phyloP scores from a whole-genome alignment of 306 rosid species.

The Sicyos edulis region DNA sequence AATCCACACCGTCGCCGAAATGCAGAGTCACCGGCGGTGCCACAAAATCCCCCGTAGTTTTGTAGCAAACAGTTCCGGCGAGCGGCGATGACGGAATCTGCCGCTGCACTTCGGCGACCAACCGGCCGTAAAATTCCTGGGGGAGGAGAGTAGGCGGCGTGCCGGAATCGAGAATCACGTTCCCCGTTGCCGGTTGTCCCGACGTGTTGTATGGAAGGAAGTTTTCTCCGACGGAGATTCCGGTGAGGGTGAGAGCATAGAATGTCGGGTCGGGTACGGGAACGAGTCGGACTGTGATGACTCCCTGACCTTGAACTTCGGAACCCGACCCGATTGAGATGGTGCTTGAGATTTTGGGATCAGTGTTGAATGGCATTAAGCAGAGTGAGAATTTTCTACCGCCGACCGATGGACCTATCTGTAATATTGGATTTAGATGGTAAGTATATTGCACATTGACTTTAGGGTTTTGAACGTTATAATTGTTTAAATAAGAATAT shows the following conservation, averaged over 20 bases:
- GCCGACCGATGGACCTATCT: slow-evolving; percentile 22
- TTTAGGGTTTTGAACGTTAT: background rate
- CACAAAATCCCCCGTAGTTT: background rate
- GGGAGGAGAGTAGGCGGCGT: slow-evolving; percentile 29
- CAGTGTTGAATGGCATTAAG: slow-evolving; percentile 22
- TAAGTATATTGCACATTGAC: background rate
- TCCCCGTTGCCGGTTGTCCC: background rate
- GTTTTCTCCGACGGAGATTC: slow-evolving; percentile 24
- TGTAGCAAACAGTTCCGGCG: background rate
- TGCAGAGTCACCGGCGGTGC: background rate
- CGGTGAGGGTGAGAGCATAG: slow-evolving; percentile 29
- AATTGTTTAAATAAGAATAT: too few species aligned
- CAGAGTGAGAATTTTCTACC: slow-evolving; percentile 50
- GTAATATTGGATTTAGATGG: background rate
- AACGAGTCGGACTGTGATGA: slow-evolving; percentile 25
- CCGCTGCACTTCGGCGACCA: slow-evolving; percentile 23
- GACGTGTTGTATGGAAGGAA: background rate
- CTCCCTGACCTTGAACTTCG: slow-evolving; percentile 23
- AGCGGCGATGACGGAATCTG: background rate
- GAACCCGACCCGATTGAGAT: slow-evolving; percentile 27
- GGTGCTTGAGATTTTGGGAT: background rate
- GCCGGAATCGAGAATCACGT: slow-evolving; percentile 34
- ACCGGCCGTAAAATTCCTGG: background rate
- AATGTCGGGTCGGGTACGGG: background rate
- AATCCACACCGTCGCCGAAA: background rate